Evolutionary conservation across 1,284 basidiomycete species (phyloP).

Genomic region (Cryptococcus sp.): DNA sequence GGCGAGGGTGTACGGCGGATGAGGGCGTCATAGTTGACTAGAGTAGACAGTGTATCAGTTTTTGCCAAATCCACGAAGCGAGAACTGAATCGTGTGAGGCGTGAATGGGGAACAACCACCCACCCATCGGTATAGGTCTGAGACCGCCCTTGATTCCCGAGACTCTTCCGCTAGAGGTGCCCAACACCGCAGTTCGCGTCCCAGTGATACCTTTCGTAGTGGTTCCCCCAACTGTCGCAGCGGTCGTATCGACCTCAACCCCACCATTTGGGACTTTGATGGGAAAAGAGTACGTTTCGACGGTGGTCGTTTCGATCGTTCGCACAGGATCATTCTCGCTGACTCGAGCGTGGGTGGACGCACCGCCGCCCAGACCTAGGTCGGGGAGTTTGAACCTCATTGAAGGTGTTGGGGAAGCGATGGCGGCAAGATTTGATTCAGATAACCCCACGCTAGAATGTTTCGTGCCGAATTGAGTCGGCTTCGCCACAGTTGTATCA

Average conservation of each 20-base stretch:
- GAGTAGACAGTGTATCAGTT: background rate
- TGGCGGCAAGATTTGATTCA: too few relatives aligned
- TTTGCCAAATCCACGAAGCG: background rate
- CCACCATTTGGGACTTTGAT: background rate
- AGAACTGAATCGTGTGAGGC: background rate
- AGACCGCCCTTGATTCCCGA: constrained; percentile 29
- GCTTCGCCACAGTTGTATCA: background rate
- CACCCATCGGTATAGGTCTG: constrained; percentile 31
- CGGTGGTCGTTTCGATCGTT: constrained; percentile 24
- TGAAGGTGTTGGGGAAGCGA: background rate
- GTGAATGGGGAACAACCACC: constrained; percentile 8
- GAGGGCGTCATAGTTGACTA: constrained; percentile 36
- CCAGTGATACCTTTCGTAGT: constrained; percentile 24
- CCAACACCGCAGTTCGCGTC: constrained; percentile 19
- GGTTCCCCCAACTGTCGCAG: constrained; percentile 25
- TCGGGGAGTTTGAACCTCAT: constrained; percentile 1
- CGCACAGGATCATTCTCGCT: constrained; percentile 4
- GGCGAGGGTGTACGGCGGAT: constrained; percentile 25
- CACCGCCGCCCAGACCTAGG: background rate
- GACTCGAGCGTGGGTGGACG: background rate
- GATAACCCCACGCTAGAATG: background rate
- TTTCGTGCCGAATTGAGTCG: background rate
- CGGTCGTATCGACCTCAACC: constrained; percentile 25
- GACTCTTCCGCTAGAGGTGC: constrained; percentile 2
- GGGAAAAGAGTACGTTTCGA: constrained; percentile 25